phyloP scores from a whole-genome alignment of 495 filamentous ascomycete genomes.

The Penicillium atrosanguineum region DNA sequence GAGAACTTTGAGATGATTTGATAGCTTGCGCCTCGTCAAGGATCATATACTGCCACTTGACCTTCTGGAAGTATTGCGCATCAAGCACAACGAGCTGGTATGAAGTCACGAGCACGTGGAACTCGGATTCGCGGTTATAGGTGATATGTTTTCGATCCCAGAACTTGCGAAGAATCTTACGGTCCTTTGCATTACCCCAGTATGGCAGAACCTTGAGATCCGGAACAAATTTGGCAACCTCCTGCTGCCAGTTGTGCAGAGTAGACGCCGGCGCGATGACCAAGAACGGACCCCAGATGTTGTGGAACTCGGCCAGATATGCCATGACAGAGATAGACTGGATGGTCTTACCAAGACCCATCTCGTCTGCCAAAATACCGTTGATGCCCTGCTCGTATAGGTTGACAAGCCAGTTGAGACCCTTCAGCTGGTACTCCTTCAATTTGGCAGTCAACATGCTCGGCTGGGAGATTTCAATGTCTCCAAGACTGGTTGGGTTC shows the following conservation, averaged over 20 bases:
- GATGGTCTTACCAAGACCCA: conserved; percentile 98
- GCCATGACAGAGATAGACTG: conserved; percentile 99
- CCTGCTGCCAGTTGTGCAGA: conserved; percentile 98
- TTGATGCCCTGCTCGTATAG: conserved; percentile 99
- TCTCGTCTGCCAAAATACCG: conserved; percentile 97
- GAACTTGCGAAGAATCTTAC: conserved; percentile 95
- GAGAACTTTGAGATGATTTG: conserved; percentile 93
- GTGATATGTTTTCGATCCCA: conserved; percentile 98
- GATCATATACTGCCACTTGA: conserved; percentile 99
- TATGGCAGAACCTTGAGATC: conserved; percentile 93
- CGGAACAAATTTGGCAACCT: conserved; percentile 91
- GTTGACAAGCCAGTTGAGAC: conserved; percentile 98
- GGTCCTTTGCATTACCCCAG: conserved; percentile 92
- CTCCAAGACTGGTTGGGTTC: conserved; percentile 91
- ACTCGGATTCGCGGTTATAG: conserved; percentile 86
- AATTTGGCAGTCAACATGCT: conserved; percentile 90
- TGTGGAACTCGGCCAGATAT: conserved; percentile 93
- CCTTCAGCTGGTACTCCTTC: conserved; percentile 98
- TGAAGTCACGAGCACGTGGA: conserved; percentile 94
- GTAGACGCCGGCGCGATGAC: conserved; percentile 96
- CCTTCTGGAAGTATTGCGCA: conserved; percentile 95
- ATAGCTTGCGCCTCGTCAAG: conserved; percentile 98
- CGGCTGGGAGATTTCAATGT: conserved; percentile 90
- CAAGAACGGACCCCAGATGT: conserved; percentile 97
- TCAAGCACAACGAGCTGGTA: conserved; percentile 97